These are phyloP conservation scores for Bacidia rubella DNA, from an alignment of 495 filamentous ascomycete species.

Conservation along the genomic window DNA sequence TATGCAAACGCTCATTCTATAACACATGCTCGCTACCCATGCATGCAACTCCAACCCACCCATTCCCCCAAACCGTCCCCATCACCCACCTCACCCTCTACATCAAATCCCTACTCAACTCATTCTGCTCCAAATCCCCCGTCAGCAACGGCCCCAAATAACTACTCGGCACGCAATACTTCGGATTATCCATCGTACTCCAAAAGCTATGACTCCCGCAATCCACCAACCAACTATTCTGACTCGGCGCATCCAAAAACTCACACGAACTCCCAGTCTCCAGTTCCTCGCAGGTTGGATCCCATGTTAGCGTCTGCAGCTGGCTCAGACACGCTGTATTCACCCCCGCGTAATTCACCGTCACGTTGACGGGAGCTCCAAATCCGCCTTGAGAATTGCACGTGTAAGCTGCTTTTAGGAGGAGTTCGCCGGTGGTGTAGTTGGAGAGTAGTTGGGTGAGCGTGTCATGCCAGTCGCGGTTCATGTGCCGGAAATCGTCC, in stretches of 20 bases:
- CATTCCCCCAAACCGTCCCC: too few species aligned
- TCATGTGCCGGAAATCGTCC: slow-evolving; percentile 12
- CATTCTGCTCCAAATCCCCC: background rate
- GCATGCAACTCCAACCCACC: too few species aligned
- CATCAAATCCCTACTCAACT: slow-evolving; percentile 1
- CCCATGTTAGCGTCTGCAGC: slow-evolving; percentile 11
- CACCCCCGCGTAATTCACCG: slow-evolving; percentile 4
- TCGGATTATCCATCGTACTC: slow-evolving; percentile 12
- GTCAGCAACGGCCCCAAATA: slow-evolving; percentile 13
- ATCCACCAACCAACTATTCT: slow-evolving; percentile 1
- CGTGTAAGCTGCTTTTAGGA: slow-evolving; percentile 10
- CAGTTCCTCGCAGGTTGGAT: slow-evolving; percentile 9
- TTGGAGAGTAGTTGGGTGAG: slow-evolving; percentile 10
- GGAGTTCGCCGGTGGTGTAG: slow-evolving; percentile 15
- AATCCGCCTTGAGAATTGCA: slow-evolving; percentile 11
- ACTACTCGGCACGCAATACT: slow-evolving; percentile 11
- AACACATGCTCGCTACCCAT: too few species aligned
- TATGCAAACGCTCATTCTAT: too few species aligned
- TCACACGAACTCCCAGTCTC: slow-evolving; percentile 3
- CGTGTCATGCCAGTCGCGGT: slow-evolving; percentile 6
- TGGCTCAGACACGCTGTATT: slow-evolving; percentile 13
- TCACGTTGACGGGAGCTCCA: slow-evolving; percentile 9
- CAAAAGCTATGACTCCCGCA: slow-evolving; percentile 9
- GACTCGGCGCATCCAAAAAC: slow-evolving; percentile 10
- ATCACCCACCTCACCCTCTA: too few species aligned